A percentile compares a stretch with the other conserved stretches of the same genome.
These are phyloP conservation scores for Zangia roseola DNA, from an alignment of 768 basidiomycete species.

Conservation along the genomic window DNA sequence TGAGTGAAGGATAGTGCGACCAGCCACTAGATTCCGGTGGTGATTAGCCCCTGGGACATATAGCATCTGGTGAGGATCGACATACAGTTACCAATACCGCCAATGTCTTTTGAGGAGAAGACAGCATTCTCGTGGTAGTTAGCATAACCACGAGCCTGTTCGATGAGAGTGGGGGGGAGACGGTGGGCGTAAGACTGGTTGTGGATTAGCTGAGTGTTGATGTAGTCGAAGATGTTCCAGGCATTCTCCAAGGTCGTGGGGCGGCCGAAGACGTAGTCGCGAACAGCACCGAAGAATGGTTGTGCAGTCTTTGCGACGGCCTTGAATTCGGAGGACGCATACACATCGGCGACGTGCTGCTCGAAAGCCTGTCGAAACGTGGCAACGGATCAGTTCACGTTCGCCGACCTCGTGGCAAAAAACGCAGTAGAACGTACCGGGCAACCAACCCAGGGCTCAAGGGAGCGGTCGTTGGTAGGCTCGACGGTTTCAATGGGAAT, in stretches of 20 bases:
- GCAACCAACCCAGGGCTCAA: conserved; percentile 77
- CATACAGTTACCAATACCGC: conserved; percentile 78
- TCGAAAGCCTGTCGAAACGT: conserved; percentile 51
- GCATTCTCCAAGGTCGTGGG: conserved; percentile 67
- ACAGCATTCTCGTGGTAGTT: conserved; percentile 78
- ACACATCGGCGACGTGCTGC: conserved; percentile 59
- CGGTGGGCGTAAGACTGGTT: conserved; percentile 80
- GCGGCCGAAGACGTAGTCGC: conserved; percentile 72
- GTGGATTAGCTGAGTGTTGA: conserved; percentile 74
- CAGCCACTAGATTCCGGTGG: conserved; percentile 57
- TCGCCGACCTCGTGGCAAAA: not conserved
- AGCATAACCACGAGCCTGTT: conserved; percentile 72
- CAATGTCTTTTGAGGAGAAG: conserved; percentile 62
- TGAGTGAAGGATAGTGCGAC: conserved; percentile 72
- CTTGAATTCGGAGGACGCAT: conserved; percentile 67
- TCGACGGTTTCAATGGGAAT: conserved; percentile 89
- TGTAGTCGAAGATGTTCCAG: conserved; percentile 79
- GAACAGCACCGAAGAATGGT: conserved; percentile 63
- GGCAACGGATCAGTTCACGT: conserved; percentile 12
- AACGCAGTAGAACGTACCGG: conserved; percentile 36
- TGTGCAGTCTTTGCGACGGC: conserved; percentile 51
- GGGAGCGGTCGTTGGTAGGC: conserved; percentile 75
- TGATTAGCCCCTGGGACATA: conserved; percentile 5
- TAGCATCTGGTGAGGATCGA: conserved; percentile 12
- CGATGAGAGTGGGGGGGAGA: conserved; percentile 74